Evolutionary conservation across 1,284 basidiomycete species (phyloP).

Genomic region (Macrocystidia cucumis): DNA sequence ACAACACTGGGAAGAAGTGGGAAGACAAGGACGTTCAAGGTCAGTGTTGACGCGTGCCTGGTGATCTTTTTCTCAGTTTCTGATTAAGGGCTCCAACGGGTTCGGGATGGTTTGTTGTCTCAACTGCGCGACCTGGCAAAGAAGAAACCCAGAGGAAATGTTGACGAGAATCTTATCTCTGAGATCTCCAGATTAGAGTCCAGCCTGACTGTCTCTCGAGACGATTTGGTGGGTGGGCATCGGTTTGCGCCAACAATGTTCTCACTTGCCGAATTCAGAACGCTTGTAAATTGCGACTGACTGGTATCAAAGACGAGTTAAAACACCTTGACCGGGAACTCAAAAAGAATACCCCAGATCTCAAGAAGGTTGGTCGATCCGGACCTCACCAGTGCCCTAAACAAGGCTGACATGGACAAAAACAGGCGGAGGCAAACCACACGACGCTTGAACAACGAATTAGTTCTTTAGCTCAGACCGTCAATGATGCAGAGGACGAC

Average conservation of each 20-base stretch:
- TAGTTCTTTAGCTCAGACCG: constrained; percentile 44
- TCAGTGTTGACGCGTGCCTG: constrained; percentile 17
- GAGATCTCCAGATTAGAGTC: constrained; percentile 80
- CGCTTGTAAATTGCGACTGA: constrained; percentile 59
- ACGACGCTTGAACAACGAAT: constrained; percentile 45
- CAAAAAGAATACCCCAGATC: constrained; percentile 57
- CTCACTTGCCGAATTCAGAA: constrained; percentile 26
- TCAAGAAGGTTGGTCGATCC: constrained; percentile 44
- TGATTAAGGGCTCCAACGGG: constrained; percentile 56
- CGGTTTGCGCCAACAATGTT: constrained; percentile 3
- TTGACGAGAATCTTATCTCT: constrained; percentile 73
- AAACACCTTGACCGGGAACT: constrained; percentile 70
- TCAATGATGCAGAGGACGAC: constrained; percentile 76
- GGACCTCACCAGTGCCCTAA: background rate
- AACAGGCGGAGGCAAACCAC: background rate
- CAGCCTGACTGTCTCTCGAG: constrained; percentile 61
- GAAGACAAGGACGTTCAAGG: constrained; percentile 91
- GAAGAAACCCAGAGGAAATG: constrained; percentile 74
- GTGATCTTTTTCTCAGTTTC: constrained; percentile 4
- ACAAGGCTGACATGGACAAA: too few species aligned
- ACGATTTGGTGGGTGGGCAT: constrained; percentile 66
- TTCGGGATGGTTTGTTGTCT: constrained; percentile 69
- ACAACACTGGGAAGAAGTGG: constrained; percentile 75
- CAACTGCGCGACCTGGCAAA: constrained; percentile 80
- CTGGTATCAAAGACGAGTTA: constrained; percentile 72